Evolutionary conservation across 2,329 filamentous ascomycete genomes (phyloP), one percentile per base, ranked within the genome.

Genomic region (Colletotrichum sidae): DNA sequence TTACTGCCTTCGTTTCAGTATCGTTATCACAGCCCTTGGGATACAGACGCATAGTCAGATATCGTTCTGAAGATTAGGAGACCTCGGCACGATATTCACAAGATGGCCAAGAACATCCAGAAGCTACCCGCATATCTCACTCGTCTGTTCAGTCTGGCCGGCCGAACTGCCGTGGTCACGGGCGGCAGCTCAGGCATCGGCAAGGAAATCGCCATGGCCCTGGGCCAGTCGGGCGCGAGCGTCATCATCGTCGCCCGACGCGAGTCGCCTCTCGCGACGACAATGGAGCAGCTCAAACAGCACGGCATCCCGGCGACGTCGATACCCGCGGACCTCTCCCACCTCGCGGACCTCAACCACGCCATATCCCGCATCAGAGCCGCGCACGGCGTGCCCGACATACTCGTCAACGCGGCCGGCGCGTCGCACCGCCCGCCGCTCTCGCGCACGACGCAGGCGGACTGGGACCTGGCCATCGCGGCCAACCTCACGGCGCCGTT

Each of bases 171-270:
- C 0, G 69, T 77, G 7, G 67, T 78, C 1, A 77, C 76, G 0
- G 76, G 76, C 7, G 76, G 71, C n/a, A 77, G 75, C 63, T 74
- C 74, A 4, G 75, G 76, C 10, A 78, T 78, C 53, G 76, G 75
- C 9, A 73, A 72, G 1, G 72, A 71, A 17, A 77, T 78, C 65
- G 73, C 75, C 0, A 63, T 70, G 7, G 73, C 75, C 0, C 58
- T 77, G 0, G 74, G 75, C 0, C 71, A 72, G 12, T 70, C 75
- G 1, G 75, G 76, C 1, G 74, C 75, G 15, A 70, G 69, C 0
- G 62, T 78, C 8, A 68, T 77, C 25, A 68, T 77, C 6, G 67
- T 78, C 13, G 76, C 75, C 8, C 72, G 75, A 0, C 67, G 73
- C 0, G 68, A 67, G 0, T 58, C 68, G 8, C 73, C 72, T 0